Evolutionary conservation across 2,329 filamentous ascomycete genomes (phyloP).

Genomic region (Juglanconis oblonga): DNA sequence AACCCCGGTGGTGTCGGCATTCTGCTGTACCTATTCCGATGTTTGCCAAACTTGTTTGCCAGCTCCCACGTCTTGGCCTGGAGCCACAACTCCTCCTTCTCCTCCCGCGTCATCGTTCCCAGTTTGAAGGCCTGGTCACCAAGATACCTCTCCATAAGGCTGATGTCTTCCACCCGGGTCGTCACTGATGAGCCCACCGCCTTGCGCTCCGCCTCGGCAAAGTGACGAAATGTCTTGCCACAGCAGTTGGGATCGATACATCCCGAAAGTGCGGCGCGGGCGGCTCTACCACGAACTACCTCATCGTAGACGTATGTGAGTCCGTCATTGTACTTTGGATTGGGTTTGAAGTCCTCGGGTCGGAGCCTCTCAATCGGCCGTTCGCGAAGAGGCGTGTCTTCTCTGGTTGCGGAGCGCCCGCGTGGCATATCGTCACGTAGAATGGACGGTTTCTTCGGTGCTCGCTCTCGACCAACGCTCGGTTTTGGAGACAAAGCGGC

Average conservation of each 20-base stretch:
- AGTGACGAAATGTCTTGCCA: conserved; percentile 65
- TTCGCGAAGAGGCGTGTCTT: conserved; percentile 44
- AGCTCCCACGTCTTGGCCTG: conserved; percentile 72
- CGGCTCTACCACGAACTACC: conserved; percentile 67
- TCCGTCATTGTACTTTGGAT: conserved; percentile 69
- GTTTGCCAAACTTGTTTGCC: conserved; percentile 73
- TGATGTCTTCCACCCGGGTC: conserved; percentile 39
- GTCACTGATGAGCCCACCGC: conserved; percentile 33
- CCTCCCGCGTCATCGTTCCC: conserved; percentile 53
- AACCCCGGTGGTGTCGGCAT: conserved; percentile 77
- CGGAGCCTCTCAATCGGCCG: conserved; percentile 56
- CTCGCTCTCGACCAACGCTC: neutral
- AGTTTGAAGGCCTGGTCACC: conserved; percentile 59
- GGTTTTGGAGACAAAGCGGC: neutral
- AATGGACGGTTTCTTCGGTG: conserved; percentile 13
- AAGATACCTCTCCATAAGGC: conserved; percentile 54
- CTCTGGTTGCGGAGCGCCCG: conserved; percentile 1
- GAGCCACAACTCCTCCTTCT: conserved; percentile 66
- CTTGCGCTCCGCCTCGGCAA: conserved; percentile 53
- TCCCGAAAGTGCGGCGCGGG: conserved; percentile 68
- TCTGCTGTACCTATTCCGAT: conserved; percentile 71
- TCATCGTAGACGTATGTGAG: conserved; percentile 71
- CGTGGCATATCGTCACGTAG: conserved; percentile 17
- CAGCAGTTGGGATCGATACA: conserved; percentile 78
- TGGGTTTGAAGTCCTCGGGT: conserved; percentile 77